These are phyloP conservation scores for Rusavskia elegans DNA, from an alignment of 495 filamentous ascomycete species.

Conservation along the genomic window DNA sequence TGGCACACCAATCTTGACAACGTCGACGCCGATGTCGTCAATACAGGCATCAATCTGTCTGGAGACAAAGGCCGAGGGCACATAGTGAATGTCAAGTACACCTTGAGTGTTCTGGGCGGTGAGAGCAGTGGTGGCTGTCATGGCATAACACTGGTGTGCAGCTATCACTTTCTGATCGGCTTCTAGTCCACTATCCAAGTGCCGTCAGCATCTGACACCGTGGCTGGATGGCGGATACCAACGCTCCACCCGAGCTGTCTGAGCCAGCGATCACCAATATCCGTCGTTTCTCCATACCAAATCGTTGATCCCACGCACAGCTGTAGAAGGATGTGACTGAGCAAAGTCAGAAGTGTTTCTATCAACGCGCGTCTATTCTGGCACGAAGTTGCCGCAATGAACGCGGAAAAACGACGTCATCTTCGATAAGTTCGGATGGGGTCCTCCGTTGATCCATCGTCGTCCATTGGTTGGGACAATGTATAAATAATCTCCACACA, in stretches of 20 bases:
- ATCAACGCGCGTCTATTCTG: background rate
- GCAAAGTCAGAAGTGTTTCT: background rate
- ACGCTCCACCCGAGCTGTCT: constrained; percentile 81
- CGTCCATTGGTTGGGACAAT: background rate
- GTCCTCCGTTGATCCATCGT: too few relatives aligned
- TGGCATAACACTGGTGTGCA: constrained; percentile 82
- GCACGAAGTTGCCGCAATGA: background rate
- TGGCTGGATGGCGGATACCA: constrained; percentile 21
- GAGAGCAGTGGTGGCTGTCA: constrained; percentile 89
- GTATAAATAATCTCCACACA: background rate
- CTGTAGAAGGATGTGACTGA: too few relatives aligned
- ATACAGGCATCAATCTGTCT: constrained; percentile 76
- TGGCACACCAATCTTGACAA: constrained; percentile 71
- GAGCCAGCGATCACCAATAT: constrained; percentile 76
- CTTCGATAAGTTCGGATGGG: background rate
- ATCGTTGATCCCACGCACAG: too few relatives aligned
- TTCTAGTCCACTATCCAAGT: constrained; percentile 61
- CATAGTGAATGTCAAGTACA: constrained; percentile 64
- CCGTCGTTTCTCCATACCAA: constrained; percentile 23
- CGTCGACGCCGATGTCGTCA: constrained; percentile 71
- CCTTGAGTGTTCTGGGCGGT: constrained; percentile 89
- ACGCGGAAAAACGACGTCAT: constrained; percentile 4
- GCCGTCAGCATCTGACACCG: background rate
- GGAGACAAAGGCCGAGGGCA: constrained; percentile 60
- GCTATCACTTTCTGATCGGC: constrained; percentile 92